Base-by-base conservation (phyloP, 176 grass and related monocot species). In the Pontederia crassipes region DNA sequence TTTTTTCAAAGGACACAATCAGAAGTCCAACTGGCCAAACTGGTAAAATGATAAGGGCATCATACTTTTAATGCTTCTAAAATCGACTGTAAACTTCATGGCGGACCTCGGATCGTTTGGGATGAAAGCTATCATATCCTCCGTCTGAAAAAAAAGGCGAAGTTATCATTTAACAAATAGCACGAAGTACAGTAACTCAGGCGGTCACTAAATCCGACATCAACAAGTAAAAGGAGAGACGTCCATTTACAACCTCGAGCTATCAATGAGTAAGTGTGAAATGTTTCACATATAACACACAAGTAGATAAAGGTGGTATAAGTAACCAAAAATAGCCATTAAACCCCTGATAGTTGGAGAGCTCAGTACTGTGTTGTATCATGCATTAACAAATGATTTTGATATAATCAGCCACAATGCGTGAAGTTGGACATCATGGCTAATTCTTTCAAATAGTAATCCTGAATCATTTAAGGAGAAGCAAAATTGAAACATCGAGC, bases 1-100 rank as follows among this genome's bases (percentile, higher is more conserved):
- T 12, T 15, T 54, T 48, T 5, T 11, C 40, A 57, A 11, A 18
- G 32, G 59, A 24, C 20, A 16, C 4, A 18, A 74, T 20, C 18
- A 40, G 32, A 32, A 4, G 52, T 54, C 4, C 17, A 11, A 28
- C 8, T 46, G 17, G 66, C 1, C 2, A 51, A 48, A 4, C 50
- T 45, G 54, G 28, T 79, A 58, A 69, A 59, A n/a, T 14, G 49
- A 83, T 48, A 72, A 26, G 0, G 0, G 29, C 0, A 40, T 28
- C 40, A 3, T 84, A 90, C 91, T 83, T 96, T 87, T 96, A 57
- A 96, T 96, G 66, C 49, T 90, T 28, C 52, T 69, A 73, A 96
- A 90, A 62, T 96, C 83, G 1, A 87, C 87, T 60, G 82, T 91
- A 64, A 97, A 61, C 70, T 91, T 97, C 92, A 90, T 97, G 10